These are phyloP conservation scores for Syncephalastrum contaminatum DNA, from an alignment of 371 early-diverging fungal genomes.

Conservation along the genomic window DNA sequence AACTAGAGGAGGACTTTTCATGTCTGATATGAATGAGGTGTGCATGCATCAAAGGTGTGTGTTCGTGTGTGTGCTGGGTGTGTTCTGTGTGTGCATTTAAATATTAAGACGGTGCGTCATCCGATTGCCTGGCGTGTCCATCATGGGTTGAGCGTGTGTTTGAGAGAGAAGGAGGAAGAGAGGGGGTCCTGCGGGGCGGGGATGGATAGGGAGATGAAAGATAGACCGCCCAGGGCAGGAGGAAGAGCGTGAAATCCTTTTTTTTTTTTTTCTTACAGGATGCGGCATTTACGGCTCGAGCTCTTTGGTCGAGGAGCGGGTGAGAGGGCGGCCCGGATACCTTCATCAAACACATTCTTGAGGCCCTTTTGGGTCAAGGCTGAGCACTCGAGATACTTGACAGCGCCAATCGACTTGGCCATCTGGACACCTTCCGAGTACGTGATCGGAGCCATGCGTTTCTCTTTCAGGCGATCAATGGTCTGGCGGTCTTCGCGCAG, in stretches of 20 bases:
- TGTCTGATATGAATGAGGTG: too few relatives aligned
- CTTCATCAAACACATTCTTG: conserved; percentile 98
- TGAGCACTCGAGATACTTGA: conserved; percentile 87
- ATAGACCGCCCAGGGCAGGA: conserved; percentile 33
- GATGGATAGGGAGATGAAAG: background rate
- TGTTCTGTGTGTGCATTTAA: too few relatives aligned
- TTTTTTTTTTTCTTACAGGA: conserved; percentile 51
- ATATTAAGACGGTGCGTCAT: too few relatives aligned
- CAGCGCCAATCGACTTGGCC: conserved; percentile 77
- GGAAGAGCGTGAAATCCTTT: conserved; percentile 71
- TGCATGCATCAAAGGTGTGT: too few relatives aligned
- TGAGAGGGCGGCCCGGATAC: conserved; percentile 89
- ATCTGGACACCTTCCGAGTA: conserved; percentile 71
- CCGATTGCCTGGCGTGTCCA: too few relatives aligned
- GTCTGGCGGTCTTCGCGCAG: conserved; percentile 60
- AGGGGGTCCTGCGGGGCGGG: background rate
- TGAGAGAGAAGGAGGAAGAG: conserved; percentile 2
- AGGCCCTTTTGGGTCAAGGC: conserved; percentile 86
- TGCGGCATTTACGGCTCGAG: conserved; percentile 54
- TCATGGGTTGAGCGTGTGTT: background rate
- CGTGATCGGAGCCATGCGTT: conserved; percentile 74
- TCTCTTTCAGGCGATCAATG: conserved; percentile 58
- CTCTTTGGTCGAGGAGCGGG: conserved; percentile 11
- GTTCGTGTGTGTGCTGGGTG: too few relatives aligned
- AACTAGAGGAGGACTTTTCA: too few relatives aligned